Base-by-base conservation (phyloP, 2,329 filamentous ascomycete species). In the Microdochium trichocladiopsis region DNA sequence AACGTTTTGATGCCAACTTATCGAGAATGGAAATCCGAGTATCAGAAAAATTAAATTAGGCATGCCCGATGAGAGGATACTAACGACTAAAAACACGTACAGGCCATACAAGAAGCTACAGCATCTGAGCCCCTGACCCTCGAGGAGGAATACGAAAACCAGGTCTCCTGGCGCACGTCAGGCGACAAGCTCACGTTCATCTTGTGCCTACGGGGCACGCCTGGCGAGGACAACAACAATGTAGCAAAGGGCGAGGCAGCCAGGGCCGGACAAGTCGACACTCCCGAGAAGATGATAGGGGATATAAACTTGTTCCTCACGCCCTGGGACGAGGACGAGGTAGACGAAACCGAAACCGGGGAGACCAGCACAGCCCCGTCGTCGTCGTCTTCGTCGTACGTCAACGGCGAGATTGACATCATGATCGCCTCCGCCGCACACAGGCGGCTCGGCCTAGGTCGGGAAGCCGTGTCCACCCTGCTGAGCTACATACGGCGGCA, bases 151-250 rank as follows among this genome's bases (percentile, higher is more conserved):
- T 90, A 94, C 68, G 80, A 83, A 49, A 97, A 96, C 84, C 93
- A 96, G 68, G 72, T 73, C n/a, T 90, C 84, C 57, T 97, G 93
- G 93, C 84, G 91, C 36, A 73, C 72, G 21, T 88, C 94, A 43
- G 69, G 73, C 24, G 92, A 97, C 70, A 97, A 97, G 71, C 69
- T 97, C 55, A 97, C 93, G 0, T 97, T 96, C 61, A 96, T 97
- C 65, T 70, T 88, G 51, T 96, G 90, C 4, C 41, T 45, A 14
- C 28, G 28, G 28, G 14, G 14, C 28, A 31, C 28, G 41, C 5
- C 33, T 16, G 33, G 6, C n/a, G 36, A 41, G 5, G 36, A 18
- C n/a, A 33, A 33, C 28, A 14, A 14, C 28, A 33, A 33, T 33
- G 28, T 33, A 33, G 28, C 28, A 8, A 33, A 8, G 28, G 28